Evolutionary conservation across 2,329 filamentous ascomycete species (phyloP), one percentile per base, ranked within the genome.

Genomic region (Calonectria leucothoes): DNA sequence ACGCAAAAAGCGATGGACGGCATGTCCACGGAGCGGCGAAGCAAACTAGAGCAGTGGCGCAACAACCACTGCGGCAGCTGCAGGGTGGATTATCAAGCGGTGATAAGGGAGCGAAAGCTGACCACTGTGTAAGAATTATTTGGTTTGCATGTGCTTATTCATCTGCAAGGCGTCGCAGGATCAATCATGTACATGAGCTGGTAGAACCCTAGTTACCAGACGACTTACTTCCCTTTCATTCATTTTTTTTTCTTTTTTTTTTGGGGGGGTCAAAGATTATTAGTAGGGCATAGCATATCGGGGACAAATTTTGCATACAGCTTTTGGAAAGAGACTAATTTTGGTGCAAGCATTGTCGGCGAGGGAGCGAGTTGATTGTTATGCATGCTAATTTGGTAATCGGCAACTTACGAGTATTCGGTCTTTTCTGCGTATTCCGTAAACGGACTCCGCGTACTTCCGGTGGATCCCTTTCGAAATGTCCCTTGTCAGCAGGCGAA

Each of bases 51-150:
- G 75, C 79, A 82, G 63, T 92, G 90, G 90, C 85, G 89, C 72
- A 83, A 86, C 4, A 86, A 85, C 73, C 90, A 92, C 76, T 92
- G 90, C 70, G 88, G 89, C 35, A 91, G 90, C 80, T 92, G 90
- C 77, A 84, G 82, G 75, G 82, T 81, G 14, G 90, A 92, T 77
- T 81, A 84, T 42, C 75, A 80, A 31, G 78, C 71, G 6, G 78
- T 84, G 57, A 81, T 83, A 74, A 78, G 73, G 72, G 81, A 82
- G 75, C 81, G 81, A 73, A 81, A 76, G 65, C 72, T 82, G 71
- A 80, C 76, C 8, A 74, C 70, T 37, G 65, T 66, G 48, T 76
- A 66, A 63, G 35, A 27, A 37, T 31, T 37, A 29, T 25, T 66
- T 35, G 42, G 27, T 37, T 61, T 61, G 25, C 55, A 61, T 61